Base-by-base conservation (phyloP, 352 stramenopile species). In the Phytophthora pisi region DNA sequence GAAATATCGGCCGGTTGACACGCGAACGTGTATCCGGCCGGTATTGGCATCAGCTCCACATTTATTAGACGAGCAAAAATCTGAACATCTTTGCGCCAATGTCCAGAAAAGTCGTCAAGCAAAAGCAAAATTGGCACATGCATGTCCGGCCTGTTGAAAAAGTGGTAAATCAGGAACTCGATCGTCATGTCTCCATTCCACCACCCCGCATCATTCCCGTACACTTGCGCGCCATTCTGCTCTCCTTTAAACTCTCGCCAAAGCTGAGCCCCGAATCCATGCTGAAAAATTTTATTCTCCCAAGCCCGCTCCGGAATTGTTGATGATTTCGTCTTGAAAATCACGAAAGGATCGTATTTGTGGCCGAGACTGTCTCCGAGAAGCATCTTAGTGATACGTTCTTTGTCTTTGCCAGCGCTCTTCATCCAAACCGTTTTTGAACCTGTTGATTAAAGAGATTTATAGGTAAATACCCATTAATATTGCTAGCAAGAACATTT, bases 41-140 rank as follows among this genome's bases (percentile, higher is more conserved):
- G 8, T 34, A 34, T 34, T 7, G 30, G 30, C 30, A 50, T 55
- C 20, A 51, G 8, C 45, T 64, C 2, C 20, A 40, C 10, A 16
- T 20, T 0, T 61, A 55, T 2, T 64, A 65, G 2, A 18, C 64
- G 38, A 11, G 38, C 1, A 13, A 54, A 1, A 34, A 56, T 0
- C n/a, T 67, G 4, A 18, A 61, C 40, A 8, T 58, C 13, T 68
- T 75, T 20, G 4, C 38, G 20, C 13, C 11, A 46, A 16, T 46
- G 11, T 46, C 16, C 38, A 46, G 7, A 34, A 34, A 34, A 34
- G 10, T 34, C 30, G n/a, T n/a, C n/a, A n/a, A n/a, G n/a, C n/a
- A n/a, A n/a, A n/a, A n/a, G n/a, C n/a, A n/a, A n/a, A n/a, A n/a
- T n/a, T n/a, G n/a, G n/a, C n/a, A n/a, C n/a, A n/a, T n/a, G n/a